Percentiles rank a stretch among this genome's conserved stretches.
Conservation (phyloP, 1,139 yeast genomes). For the Sugiyamaella paludigena region DNA sequence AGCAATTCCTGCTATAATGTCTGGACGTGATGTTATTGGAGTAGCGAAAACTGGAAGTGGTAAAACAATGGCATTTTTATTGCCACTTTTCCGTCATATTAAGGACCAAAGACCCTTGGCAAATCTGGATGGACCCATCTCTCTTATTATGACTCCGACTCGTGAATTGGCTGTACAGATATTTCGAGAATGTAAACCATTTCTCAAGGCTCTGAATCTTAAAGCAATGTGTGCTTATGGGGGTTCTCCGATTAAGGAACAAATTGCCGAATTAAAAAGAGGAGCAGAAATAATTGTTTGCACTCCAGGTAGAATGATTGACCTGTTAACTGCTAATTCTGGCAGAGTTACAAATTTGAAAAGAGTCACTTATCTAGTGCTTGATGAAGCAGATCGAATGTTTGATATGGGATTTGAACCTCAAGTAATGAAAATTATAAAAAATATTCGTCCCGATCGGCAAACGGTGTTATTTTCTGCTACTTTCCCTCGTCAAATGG, state of each 20-base stretch:
- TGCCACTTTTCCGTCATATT: constrained; percentile 83
- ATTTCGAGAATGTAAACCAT: constrained; percentile 60
- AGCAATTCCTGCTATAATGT: constrained; percentile 86
- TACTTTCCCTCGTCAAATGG: constrained; percentile 82
- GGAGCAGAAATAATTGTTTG: constrained; percentile 85
- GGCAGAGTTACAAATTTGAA: constrained; percentile 72
- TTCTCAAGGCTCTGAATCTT: constrained; percentile 50
- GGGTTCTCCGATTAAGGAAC: constrained; percentile 82
- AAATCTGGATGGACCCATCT: constrained; percentile 70
- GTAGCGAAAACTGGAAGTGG: constrained; percentile 98
- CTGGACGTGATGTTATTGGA: constrained; percentile 87
- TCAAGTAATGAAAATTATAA: constrained; percentile 79
- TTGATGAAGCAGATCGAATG: constrained; percentile 97
- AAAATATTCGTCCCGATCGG: constrained; percentile 77
- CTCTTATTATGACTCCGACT: constrained; percentile 83
- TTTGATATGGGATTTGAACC: constrained; percentile 98
- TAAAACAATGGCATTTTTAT: constrained; percentile 80
- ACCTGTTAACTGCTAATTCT: constrained; percentile 75
- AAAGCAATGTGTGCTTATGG: constrained; percentile 85
- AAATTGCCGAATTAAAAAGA: constrained; percentile 73
- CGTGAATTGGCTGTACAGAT: constrained; percentile 91
- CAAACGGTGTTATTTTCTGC: constrained; percentile 96
- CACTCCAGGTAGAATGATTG: constrained; percentile 95
- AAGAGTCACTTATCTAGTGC: constrained; percentile 73
- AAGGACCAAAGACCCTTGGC: constrained; percentile 61